phyloP scores from a whole-genome alignment of 2,329 filamentous ascomycete genomes.

The Macroventuria anomochaeta region DNA sequence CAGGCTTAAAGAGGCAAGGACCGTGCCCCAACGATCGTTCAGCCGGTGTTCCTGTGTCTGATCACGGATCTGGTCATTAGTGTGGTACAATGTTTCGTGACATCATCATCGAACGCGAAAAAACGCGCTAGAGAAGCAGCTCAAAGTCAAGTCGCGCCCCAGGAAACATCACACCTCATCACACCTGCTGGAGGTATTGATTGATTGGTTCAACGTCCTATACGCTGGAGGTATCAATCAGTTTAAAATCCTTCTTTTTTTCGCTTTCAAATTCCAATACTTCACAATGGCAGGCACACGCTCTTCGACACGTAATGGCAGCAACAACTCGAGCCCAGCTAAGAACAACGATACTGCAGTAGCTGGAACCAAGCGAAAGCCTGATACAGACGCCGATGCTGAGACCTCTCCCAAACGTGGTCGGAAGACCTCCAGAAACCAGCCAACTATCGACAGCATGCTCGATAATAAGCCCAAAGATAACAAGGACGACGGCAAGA shows the following conservation, averaged over 20 bases:
- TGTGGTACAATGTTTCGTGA: background rate
- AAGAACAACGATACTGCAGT: conserved; percentile 40
- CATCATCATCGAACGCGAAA: conserved; percentile 9
- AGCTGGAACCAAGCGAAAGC: conserved; percentile 51
- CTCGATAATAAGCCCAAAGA: conserved; percentile 49
- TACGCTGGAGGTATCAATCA: too few relatives aligned
- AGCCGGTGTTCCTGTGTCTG: background rate
- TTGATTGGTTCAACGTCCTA: too few relatives aligned
- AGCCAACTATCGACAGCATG: conserved; percentile 62
- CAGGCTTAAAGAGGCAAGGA: background rate
- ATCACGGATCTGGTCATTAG: background rate
- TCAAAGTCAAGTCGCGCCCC: conserved; percentile 13
- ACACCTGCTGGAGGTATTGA: background rate
- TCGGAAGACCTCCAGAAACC: conserved; percentile 54
- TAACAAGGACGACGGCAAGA: conserved; percentile 29
- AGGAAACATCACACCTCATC: background rate
- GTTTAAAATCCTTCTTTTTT: too few relatives aligned
- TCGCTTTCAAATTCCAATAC: background rate
- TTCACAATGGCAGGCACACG: conserved; percentile 39
- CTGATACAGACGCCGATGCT: conserved; percentile 42
- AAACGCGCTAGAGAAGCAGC: conserved; percentile 13
- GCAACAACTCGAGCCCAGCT: conserved; percentile 27
- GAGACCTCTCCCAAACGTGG: conserved; percentile 50
- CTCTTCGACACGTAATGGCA: conserved; percentile 31
- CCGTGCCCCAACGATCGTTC: background rate